Conservation (phyloP, 352 stramenopile genomes). For the Phytophthora melonis region DNA sequence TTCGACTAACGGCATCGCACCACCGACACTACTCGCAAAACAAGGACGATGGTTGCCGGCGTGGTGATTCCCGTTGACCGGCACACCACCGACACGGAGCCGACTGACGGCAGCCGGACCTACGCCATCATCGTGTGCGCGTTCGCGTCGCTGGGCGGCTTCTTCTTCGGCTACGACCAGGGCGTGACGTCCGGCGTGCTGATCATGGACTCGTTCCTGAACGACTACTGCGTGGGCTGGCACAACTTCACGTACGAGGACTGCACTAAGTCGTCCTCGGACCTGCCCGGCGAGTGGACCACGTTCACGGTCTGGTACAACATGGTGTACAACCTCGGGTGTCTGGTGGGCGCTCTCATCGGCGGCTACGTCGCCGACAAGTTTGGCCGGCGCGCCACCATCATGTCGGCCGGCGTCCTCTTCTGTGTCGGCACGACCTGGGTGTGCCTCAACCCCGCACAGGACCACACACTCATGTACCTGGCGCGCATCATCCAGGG, state of each 20-base stretch:
- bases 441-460: constrained; percentile 37
- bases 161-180: constrained; percentile 50
- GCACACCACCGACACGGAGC: constrained; percentile 20
- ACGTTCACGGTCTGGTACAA: constrained; percentile 48
- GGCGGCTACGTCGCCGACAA: constrained; percentile 41
- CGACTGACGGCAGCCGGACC: constrained; percentile 33
- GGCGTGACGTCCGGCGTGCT: constrained; percentile 40
- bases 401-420: constrained; percentile 39
- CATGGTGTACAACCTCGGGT: constrained; percentile 54
- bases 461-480: constrained; percentile 39
- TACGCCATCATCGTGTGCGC: constrained; percentile 46
- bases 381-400: constrained; percentile 38
- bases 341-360: constrained; percentile 43
- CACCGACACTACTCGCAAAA: not conserved
- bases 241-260: constrained; percentile 41
- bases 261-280: constrained; percentile 31
- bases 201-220: constrained; percentile 48
- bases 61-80: constrained; percentile 29
- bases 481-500: constrained; percentile 44
- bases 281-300: constrained; percentile 39
- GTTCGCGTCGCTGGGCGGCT: constrained; percentile 40
- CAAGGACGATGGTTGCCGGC: constrained; percentile 8
- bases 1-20: not conserved
- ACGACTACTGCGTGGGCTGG: constrained; percentile 52
- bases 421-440: constrained; percentile 47